Base-by-base conservation (phyloP, 768 basidiomycete genomes). In the Hydnomerulius pinastri region DNA sequence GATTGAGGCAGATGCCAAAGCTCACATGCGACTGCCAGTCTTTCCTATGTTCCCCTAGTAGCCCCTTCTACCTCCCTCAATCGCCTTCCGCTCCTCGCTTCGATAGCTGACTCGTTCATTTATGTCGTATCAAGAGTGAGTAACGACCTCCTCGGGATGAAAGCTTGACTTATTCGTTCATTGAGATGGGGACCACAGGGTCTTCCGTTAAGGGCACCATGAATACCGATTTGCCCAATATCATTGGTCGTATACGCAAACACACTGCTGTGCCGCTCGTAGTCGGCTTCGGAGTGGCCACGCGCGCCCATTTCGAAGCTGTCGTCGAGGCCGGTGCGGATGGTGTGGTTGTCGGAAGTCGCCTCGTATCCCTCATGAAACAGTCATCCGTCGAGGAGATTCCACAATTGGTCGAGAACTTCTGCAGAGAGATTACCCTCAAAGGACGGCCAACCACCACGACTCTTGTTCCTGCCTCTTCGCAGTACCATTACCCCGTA, bases 121-220 rank as follows among this genome's bases (percentile, higher is more conserved):
- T 99, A 99, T 67, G 85, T 99, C 40, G 95, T 98, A n/a, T 97
- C 95, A 39, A 96, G 92, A 77, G 93, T 90, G 60, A 32, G 71
- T 57, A 41, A 18, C n/a, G n/a, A n/a, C n/a, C 17, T 25, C 54
- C 6, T 36, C 20, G n/a, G 17, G 17, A 32, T 32, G 38, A 18
- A 28, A 27, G 23, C 7, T 8, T 21, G 21, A 23, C 20, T n/a
- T 36, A 20, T 42, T 57, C 30, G 62, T 24, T 29, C 44, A 15
- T 49, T 71, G 47, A 88, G 92, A 99, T 99, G 97, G 97, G 97
- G 11, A 97, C 92, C 2, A 99, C 97, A 1, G 97, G 97, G 25
- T 97, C 96, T 7, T 90, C 91, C 2, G 85, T 81, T 36, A 73
- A 79, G 33, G 81, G 82, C 11, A 75, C 72, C 0, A 82, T 97